phyloP scores from a whole-genome alignment of 192 early-diverging fungal species.

The Backusella tuberculispora region DNA sequence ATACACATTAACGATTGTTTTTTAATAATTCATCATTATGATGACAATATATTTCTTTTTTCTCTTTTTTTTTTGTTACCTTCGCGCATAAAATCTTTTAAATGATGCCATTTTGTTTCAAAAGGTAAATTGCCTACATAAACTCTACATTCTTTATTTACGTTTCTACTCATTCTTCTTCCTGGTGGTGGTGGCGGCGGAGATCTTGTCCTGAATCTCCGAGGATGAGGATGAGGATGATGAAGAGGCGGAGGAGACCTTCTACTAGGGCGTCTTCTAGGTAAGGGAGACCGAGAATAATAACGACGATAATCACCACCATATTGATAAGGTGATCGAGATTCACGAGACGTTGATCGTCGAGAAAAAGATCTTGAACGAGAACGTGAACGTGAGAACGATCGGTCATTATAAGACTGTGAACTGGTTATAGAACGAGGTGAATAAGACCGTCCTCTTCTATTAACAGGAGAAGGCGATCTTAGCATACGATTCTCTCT shows the following conservation, averaged over 20 bases:
- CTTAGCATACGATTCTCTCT: background rate
- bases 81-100: slow-evolving; percentile 85
- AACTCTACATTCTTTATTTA: slow-evolving; percentile 64
- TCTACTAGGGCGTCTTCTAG: slow-evolving; percentile 10
- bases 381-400: slow-evolving; percentile 19
- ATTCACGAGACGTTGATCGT: slow-evolving; percentile 27
- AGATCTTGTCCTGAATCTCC: slow-evolving; percentile 31
- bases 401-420: slow-evolving; percentile 14
- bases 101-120: slow-evolving; percentile 73
- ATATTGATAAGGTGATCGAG: slow-evolving; percentile 33
- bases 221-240: slow-evolving; percentile 12
- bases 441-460: slow-evolving; percentile 4
- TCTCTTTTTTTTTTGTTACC: slow-evolving; percentile 46
- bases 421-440: slow-evolving; percentile 13
- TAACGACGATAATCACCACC: slow-evolving; percentile 1
- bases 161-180: background rate
- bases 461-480: background rate
- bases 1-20: background rate
- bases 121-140: slow-evolving; percentile 88
- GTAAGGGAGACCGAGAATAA: slow-evolving; percentile 12
- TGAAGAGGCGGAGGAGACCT: slow-evolving; percentile 19
- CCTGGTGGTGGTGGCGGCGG: slow-evolving; percentile 20
- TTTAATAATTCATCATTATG: background rate
- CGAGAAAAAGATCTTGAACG: slow-evolving; percentile 28
- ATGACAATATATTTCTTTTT: background rate